Base-by-base conservation (phyloP, 495 filamentous ascomycete genomes). In the Cenococcum geophilum region DNA sequence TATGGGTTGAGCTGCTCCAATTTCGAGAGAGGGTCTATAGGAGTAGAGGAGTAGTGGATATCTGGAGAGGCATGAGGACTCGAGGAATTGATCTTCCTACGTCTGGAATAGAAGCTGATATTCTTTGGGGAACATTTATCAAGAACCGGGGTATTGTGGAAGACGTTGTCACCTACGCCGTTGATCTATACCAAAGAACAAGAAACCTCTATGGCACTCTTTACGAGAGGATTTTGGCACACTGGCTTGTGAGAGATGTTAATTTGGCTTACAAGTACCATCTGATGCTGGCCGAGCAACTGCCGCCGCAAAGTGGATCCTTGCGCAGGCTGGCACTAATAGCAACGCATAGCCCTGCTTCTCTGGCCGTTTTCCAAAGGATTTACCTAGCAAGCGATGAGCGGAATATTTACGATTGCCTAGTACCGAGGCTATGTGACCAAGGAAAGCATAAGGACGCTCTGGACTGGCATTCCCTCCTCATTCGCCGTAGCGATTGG, bases 1-100 rank as follows among this genome's bases (percentile, higher is more conserved):
- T 89, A 11, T 91, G 88, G 88, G 75, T 80, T 16, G 80, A 83
- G 60, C 73, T 89, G 23, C 73, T 91, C 20, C 76, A 80, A 35
- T 85, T 82, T 64, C 76, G 82, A 37, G 77, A 81, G 62, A 79
- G 86, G 12, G 74, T 79, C 47, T 77, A 88, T 71, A 86, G 86
- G 1, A 67, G 78, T 23, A 61, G 73, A 18, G 88, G 88, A 0
- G 80, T 84, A 2, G 35, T 75, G 16, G 75, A 76, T 40, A 85
- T 91, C 40, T 93, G 85, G 83, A 71, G 78, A 55, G 82, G 79
- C 3, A 72, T 91, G 59, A 77, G 78, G 22, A 63, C 71, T 11
- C 75, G 78, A 20, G 71, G 72, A 1, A 59, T 83, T 25, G 72
- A 68, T 40, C 62, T 88, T 4, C 83, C 83, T 23, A 75, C 77